phyloP scores from a whole-genome alignment of 208 protist genomes.

The Wallacemonas sp. region DNA sequence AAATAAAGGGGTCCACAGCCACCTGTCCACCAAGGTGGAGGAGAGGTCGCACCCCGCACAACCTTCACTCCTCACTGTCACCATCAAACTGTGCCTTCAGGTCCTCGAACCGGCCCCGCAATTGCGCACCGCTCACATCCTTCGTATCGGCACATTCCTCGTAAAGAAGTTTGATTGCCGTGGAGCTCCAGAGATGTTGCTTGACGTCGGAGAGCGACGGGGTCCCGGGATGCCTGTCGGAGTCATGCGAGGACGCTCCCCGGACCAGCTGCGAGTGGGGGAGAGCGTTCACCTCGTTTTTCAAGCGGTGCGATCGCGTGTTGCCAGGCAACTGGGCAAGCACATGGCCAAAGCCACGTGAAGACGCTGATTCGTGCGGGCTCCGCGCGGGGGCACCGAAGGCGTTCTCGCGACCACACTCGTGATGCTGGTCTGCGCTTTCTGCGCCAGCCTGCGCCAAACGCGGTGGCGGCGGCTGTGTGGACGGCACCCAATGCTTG shows the following conservation, averaged over 20 bases:
- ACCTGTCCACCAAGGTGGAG: too few species aligned
- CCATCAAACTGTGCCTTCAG: constrained; percentile 40
- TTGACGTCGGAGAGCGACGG: not conserved
- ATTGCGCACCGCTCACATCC: constrained; percentile 34
- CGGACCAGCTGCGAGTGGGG: constrained; percentile 21
- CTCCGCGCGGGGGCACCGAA: too few species aligned
- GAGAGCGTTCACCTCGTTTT: not conserved
- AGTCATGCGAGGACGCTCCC: too few species aligned
- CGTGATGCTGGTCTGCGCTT: not conserved
- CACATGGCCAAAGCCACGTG: too few species aligned
- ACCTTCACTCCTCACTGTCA: not conserved
- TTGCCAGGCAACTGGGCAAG: constrained; percentile 4
- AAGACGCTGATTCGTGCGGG: too few species aligned
- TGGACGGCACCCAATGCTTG: too few species aligned
- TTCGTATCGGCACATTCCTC: constrained; percentile 28
- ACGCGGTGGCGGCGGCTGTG: not conserved
- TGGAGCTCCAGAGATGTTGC: constrained; percentile 27
- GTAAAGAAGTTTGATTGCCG: constrained; percentile 54
- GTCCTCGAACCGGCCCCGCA: constrained; percentile 34
- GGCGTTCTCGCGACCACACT: too few species aligned
- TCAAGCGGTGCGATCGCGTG: not conserved
- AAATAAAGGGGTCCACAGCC: not conserved
- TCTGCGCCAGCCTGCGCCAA: not conserved
- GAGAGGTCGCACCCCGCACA: too few species aligned
- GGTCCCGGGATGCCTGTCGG: too few species aligned